Evolutionary conservation across 495 filamentous ascomycete genomes (phyloP).

Genomic region (Beverwykella pulmonaria): DNA sequence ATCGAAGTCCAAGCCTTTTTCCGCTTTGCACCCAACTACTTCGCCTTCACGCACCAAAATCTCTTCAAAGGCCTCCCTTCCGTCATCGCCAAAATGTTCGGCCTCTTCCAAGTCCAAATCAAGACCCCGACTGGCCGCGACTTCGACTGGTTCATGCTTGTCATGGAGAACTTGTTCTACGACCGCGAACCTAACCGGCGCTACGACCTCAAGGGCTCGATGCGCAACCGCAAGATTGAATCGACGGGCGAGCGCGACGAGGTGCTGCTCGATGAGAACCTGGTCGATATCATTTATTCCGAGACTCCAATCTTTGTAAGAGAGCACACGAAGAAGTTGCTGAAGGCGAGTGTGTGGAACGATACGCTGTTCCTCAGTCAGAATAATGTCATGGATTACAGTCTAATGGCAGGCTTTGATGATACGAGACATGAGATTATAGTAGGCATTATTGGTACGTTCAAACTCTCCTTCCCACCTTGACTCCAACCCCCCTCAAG

Average conservation of each 20-base stretch:
- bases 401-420: constrained; percentile 96
- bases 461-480: not conserved
- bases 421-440: constrained; percentile 86
- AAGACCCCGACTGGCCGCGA: constrained; percentile 91
- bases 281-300: constrained; percentile 95
- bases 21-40: constrained; percentile 93
- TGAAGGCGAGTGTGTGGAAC: constrained; percentile 87
- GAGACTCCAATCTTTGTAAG: constrained; percentile 92
- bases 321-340: constrained; percentile 87
- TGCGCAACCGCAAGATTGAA: constrained; percentile 96
- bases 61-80: constrained; percentile 95
- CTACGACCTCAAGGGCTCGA: constrained; percentile 96
- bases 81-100: constrained; percentile 98
- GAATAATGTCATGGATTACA: constrained; percentile 99
- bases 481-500: not conserved
- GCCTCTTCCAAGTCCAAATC: constrained; percentile 96
- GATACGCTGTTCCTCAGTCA: constrained; percentile 91
- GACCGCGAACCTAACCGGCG: constrained; percentile 80
- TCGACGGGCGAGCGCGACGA: constrained; percentile 94
- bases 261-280: constrained; percentile 96
- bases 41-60: constrained; percentile 93
- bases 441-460: constrained; percentile 80
- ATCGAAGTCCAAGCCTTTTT: constrained; percentile 94
- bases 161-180: constrained; percentile 99
- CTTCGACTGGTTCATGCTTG: constrained; percentile 89